Percentiles rank a stretch among this genome's conserved stretches.
These are phyloP conservation scores for Myriosclerotinia curreyana DNA, from an alignment of 2,329 filamentous ascomycete species.

Conservation along the genomic window DNA sequence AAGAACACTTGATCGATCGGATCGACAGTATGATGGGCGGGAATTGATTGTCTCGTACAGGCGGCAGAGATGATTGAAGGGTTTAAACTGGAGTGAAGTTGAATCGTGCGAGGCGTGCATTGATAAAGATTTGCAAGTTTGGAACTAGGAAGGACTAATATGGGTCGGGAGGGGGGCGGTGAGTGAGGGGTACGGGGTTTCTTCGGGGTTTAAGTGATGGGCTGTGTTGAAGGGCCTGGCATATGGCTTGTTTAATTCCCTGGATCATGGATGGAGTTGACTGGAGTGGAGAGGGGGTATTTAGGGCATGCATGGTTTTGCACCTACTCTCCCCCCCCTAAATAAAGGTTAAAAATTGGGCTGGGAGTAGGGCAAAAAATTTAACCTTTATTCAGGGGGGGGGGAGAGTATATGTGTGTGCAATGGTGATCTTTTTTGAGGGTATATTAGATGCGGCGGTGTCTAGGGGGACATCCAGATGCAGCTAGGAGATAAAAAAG, in stretches of 20 bases:
- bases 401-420: too few relatives aligned
- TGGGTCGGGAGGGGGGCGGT: not conserved
- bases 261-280: not conserved
- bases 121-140: slow-evolving; percentile 4
- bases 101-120: not conserved
- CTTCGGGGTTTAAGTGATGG: not conserved
- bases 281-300: not conserved
- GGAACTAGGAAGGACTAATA: slow-evolving; percentile 5
- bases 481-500: not conserved
- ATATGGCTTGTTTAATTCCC: not conserved
- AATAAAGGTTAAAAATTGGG: too few relatives aligned
- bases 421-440: not conserved
- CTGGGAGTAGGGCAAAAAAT: too few relatives aligned
- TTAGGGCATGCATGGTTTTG: not conserved
- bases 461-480: not conserved
- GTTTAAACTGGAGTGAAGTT: not conserved
- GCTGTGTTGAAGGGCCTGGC: not conserved
- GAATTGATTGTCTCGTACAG: slow-evolving; percentile 11
- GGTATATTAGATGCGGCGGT: not conserved
- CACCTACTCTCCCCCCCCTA: too few relatives aligned
- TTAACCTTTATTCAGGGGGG: too few relatives aligned
- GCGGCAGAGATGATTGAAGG: not conserved
- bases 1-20: slow-evolving; percentile 15
- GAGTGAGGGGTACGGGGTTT: slow-evolving; percentile 1
- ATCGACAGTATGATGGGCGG: slow-evolving; percentile 7